Evolutionary conservation across 2,329 filamentous ascomycete genomes (phyloP).

Genomic region (Fusarium falciforme): DNA sequence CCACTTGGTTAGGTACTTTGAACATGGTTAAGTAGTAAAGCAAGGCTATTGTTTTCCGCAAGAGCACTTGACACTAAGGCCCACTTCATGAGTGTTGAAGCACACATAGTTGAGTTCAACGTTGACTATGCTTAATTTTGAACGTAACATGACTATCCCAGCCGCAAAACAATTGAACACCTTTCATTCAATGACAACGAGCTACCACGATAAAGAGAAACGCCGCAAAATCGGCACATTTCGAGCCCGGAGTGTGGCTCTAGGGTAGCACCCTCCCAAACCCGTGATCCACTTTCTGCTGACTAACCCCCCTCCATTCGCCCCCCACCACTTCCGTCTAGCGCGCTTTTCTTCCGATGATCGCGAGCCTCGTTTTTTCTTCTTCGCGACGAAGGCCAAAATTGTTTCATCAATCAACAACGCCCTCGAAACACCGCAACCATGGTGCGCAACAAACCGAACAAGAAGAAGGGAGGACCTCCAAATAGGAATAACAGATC

Average conservation of each 20-base stretch:
- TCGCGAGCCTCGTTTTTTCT: neutral
- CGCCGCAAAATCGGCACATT: neutral
- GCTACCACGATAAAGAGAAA: neutral
- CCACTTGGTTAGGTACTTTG: neutral
- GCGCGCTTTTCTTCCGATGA: neutral
- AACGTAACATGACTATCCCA: neutral
- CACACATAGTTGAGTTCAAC: neutral
- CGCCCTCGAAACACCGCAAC: neutral
- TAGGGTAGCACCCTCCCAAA: neutral
- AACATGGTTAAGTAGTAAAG: neutral
- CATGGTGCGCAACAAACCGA: slow-evolving; percentile 33
- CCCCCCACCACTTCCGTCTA: neutral
- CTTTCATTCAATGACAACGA: neutral
- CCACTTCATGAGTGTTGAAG: neutral
- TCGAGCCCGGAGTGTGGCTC: neutral
- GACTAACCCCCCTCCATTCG: neutral
- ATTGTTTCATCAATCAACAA: slow-evolving; percentile 10
- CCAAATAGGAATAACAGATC: slow-evolving; percentile 30
- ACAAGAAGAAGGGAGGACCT: slow-evolving; percentile 12
- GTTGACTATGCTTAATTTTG: neutral
- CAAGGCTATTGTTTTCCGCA: neutral
- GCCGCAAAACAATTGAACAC: fast-evolving
- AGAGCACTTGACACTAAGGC: neutral
- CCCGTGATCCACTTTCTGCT: neutral
- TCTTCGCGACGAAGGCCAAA: neutral